Percentiles rank a stretch among this genome's conserved stretches.
phyloP scores from a whole-genome alignment of 768 basidiomycete species.

The Rhodotorula taiwanensis region DNA sequence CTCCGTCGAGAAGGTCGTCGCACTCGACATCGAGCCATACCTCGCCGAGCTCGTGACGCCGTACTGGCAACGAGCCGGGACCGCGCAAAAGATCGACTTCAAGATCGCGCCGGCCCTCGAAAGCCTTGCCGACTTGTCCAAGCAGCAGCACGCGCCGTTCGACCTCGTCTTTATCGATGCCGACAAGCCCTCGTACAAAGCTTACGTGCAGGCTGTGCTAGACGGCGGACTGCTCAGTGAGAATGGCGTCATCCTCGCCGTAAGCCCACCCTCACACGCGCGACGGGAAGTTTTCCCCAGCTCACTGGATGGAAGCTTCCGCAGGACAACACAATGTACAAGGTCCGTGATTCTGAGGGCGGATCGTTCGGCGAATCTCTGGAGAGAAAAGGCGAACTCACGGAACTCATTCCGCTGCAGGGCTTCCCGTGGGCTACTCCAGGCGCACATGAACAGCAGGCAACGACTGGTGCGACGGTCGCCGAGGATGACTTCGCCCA shows the following conservation, averaged over 20 bases:
- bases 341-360: neutral
- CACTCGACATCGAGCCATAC: slow-evolving; percentile 43
- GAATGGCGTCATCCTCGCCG: slow-evolving; percentile 34
- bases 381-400: neutral
- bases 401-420: too few relatives aligned
- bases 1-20: slow-evolving; percentile 47
- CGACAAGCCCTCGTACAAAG: slow-evolving; percentile 33
- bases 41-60: slow-evolving; percentile 29
- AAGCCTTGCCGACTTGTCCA: slow-evolving; percentile 19
- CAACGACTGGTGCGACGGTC: too few relatives aligned
- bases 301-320: too few relatives aligned
- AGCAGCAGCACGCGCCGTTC: slow-evolving; percentile 15
- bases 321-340: slow-evolving; percentile 38
- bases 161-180: slow-evolving; percentile 39
- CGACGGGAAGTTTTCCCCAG: too few relatives aligned
- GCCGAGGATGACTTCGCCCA: neutral
- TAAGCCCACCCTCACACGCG: slow-evolving; percentile 4
- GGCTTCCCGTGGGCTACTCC: too few relatives aligned
- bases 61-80: slow-evolving; percentile 32
- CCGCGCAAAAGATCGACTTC: slow-evolving; percentile 36
- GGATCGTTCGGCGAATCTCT: neutral
- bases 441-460: too few relatives aligned
- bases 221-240: slow-evolving; percentile 15
- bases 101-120: slow-evolving; percentile 34
- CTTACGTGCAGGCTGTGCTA: slow-evolving; percentile 21